Evolutionary conservation across 2,329 filamentous ascomycete genomes (phyloP).

Genomic region (Coniochaeta sp.): DNA sequence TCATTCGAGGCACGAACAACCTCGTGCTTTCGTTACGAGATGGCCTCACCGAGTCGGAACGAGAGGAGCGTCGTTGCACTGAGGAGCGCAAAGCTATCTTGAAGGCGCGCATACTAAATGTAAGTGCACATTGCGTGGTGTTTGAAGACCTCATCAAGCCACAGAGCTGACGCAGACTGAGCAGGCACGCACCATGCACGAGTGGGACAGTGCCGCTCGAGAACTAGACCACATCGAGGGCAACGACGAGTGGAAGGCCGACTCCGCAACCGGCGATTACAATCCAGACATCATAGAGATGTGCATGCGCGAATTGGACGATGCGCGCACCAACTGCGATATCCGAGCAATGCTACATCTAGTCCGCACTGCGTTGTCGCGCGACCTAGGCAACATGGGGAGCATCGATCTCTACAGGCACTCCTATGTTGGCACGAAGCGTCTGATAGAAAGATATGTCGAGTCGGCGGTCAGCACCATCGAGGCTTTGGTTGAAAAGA

Average conservation of each 20-base stretch:
- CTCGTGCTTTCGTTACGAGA: slow-evolving; percentile 41
- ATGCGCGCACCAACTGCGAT: slow-evolving; percentile 65
- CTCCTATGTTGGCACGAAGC: slow-evolving; percentile 79
- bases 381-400: slow-evolving; percentile 81
- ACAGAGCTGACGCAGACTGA: slow-evolving; percentile 7
- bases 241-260: slow-evolving; percentile 74
- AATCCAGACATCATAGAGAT: slow-evolving; percentile 61
- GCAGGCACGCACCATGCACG: slow-evolving; percentile 58
- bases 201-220: slow-evolving; percentile 70
- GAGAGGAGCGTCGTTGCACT: slow-evolving; percentile 34
- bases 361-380: slow-evolving; percentile 70
- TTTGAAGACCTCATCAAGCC: not conserved
- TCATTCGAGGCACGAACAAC: slow-evolving; percentile 27
- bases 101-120: slow-evolving; percentile 57
- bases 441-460: slow-evolving; percentile 80
- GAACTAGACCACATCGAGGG: slow-evolving; percentile 75
- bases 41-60: slow-evolving; percentile 43
- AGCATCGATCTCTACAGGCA: slow-evolving; percentile 76
- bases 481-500: slow-evolving; percentile 58
- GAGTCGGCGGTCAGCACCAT: slow-evolving; percentile 71
- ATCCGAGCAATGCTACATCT: slow-evolving; percentile 71
- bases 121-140: slow-evolving; percentile 27
- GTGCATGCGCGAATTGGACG: slow-evolving; percentile 66
- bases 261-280: slow-evolving; percentile 58
- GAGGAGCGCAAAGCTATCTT: slow-evolving; percentile 58